Percentiles rank a stretch among this genome's conserved stretches.
Evolutionary conservation across 2,329 filamentous ascomycete genomes (phyloP).

Genomic region (Colletotrichum lentis): DNA sequence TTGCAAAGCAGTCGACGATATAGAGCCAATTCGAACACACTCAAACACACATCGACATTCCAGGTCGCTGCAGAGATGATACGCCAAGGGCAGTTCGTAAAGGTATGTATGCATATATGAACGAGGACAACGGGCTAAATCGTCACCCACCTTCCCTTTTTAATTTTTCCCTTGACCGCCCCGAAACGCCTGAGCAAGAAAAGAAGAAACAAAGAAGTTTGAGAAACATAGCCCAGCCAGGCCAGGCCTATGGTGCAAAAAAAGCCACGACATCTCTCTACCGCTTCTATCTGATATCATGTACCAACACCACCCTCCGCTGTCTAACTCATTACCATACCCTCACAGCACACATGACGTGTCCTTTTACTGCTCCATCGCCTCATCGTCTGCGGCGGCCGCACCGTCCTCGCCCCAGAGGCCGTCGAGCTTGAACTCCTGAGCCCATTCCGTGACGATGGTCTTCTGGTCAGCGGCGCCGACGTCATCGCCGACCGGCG

Average conservation of each 20-base stretch:
- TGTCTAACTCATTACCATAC: slow-evolving; percentile 14
- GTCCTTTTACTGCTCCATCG: slow-evolving; percentile 59
- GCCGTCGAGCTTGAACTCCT: slow-evolving; percentile 94
- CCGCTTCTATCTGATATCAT: slow-evolving; percentile 27
- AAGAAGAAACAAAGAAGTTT: neutral
- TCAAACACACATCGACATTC: neutral
- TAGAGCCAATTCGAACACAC: neutral
- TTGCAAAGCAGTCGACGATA: neutral
- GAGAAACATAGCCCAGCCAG: slow-evolving; percentile 15
- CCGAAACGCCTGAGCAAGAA: slow-evolving; percentile 26
- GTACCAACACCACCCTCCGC: neutral
- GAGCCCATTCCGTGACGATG: slow-evolving; percentile 91
- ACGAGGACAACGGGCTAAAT: slow-evolving; percentile 25
- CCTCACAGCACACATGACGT: neutral
- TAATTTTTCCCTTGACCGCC: slow-evolving; percentile 24
- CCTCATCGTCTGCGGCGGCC: slow-evolving; percentile 50
- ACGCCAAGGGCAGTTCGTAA: slow-evolving; percentile 4
- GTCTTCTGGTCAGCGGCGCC: slow-evolving; percentile 75
- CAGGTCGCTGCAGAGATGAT: neutral
- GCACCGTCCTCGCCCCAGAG: slow-evolving; percentile 74
- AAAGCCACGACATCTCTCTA: slow-evolving; percentile 11
- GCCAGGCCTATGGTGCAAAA: slow-evolving; percentile 19
- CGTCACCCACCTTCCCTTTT: slow-evolving; percentile 17
- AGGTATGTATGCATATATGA: slow-evolving; percentile 15
- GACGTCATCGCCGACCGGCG: slow-evolving; percentile 52